Conservation (phyloP, 371 early-diverging fungal genomes). For the Conidiobolus incongruus region DNA sequence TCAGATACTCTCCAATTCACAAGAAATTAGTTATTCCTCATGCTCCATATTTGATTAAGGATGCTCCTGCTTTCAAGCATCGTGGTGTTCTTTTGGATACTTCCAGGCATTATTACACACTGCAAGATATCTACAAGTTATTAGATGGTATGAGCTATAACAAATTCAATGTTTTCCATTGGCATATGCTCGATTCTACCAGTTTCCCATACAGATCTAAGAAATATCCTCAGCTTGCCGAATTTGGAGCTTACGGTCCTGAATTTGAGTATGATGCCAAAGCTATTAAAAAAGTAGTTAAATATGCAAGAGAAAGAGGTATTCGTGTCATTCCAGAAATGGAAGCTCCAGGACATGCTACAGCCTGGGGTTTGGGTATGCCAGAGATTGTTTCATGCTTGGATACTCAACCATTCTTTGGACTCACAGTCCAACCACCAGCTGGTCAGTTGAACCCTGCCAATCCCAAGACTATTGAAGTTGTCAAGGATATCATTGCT, state of each 20-base stretch:
- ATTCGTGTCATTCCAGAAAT: conserved; percentile 43
- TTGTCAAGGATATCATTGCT: conserved; percentile 31
- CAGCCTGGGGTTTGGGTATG: conserved; percentile 14
- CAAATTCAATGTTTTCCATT: conserved; percentile 45
- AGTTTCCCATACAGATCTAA: conserved; percentile 30
- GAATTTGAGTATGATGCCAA: conserved; percentile 24
- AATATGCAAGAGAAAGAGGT: conserved; percentile 41
- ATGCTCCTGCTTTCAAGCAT: conserved; percentile 18
- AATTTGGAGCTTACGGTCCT: conserved; percentile 20
- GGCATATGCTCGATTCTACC: conserved; percentile 54
- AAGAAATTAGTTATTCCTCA: conserved; percentile 8
- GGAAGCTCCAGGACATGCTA: conserved; percentile 40
- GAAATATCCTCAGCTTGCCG: conserved; percentile 18
- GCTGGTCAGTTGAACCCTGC: conserved; percentile 50
- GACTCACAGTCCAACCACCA: conserved; percentile 33
- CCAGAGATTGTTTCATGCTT: conserved; percentile 24
- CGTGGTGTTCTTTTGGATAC: conserved; percentile 47
- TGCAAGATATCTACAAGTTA: conserved; percentile 22
- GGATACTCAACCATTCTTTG: conserved; percentile 11
- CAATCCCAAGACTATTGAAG: conserved; percentile 19
- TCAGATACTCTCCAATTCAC: conserved; percentile 9
- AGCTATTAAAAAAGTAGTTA: conserved; percentile 28
- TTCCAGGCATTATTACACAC: conserved; percentile 46
- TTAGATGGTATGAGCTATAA: conserved; percentile 27
- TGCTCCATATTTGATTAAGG: conserved; percentile 16